Conservation (phyloP, 257 asterid species). For the Petrea volubilis region DNA sequence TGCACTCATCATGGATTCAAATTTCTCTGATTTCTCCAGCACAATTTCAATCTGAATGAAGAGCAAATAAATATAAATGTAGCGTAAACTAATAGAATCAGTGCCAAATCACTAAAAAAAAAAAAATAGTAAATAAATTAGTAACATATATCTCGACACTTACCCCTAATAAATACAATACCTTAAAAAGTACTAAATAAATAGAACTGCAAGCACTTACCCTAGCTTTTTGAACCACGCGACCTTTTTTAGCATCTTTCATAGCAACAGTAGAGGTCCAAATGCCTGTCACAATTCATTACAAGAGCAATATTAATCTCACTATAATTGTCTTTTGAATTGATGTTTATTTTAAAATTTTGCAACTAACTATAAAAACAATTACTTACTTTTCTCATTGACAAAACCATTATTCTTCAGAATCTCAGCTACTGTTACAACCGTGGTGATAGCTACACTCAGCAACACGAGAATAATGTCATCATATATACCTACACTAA, state of each 20-base stretch:
- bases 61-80: too few relatives aligned
- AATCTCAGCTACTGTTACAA: constrained; percentile 87
- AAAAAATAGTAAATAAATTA: too few relatives aligned
- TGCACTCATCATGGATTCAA: constrained; percentile 62
- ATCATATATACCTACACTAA: neutral
- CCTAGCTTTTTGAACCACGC: constrained; percentile 83
- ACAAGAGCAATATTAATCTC: neutral
- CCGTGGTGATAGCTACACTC: constrained; percentile 88
- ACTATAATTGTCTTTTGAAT: too few relatives aligned
- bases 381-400: constrained; percentile 68
- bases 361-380: neutral
- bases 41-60: constrained; percentile 64
- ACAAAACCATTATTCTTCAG: constrained; percentile 89
- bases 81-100: too few relatives aligned
- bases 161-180: too few relatives aligned
- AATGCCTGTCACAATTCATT: constrained; percentile 49
- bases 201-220: constrained; percentile 37
- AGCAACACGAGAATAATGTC: neutral
- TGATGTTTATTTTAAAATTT: neutral
- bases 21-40: constrained; percentile 78
- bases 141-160: too few relatives aligned
- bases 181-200: too few relatives aligned
- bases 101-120: too few relatives aligned
- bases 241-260: constrained; percentile 81
- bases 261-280: constrained; percentile 83